Evolutionary conservation across 2,329 filamentous ascomycete species (phyloP), one percentile per base, ranked within the genome.

Genomic region (Xylaria sp.): DNA sequence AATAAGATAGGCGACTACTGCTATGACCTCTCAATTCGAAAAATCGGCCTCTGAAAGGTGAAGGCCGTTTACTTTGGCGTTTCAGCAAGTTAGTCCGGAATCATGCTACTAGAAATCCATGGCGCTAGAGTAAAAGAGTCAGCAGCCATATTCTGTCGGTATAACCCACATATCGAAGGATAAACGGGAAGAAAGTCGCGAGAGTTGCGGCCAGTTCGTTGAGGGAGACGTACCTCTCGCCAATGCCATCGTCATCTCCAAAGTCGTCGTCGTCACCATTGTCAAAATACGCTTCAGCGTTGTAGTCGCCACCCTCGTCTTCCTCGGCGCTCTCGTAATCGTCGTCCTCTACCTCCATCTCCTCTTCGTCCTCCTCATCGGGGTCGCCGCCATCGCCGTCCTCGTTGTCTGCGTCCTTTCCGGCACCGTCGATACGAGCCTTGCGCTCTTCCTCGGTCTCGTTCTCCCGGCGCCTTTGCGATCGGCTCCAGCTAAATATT

Each of bases 251-350:
- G 7, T 83, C 83, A 10, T 83, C 83, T 3, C 81, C 84, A 31
- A 54, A 83, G 59, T 85, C 82, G 27, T 87, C 85, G n/a, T 80
- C 79, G 67, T 86, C 85, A 13, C 85, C 85, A 27, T 83, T 85
- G 66, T 88, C 86, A 73, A 89, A 89, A 77, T 88, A 88, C 10
- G 82, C 81, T 72, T 89, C 87, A 2, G 87, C 87, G 50, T 89
- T 84, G 73, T 89, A 89, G 67, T 89, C 87, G 7, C 87, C 86
- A 1, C 84, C 87, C 55, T 86, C 85, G 65, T 88, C 85, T 62
- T 89, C 87, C 54, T 89, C 80, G 38, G 76, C 78, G 9, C 79
- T 68, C 6, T 70, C 83, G 56, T 86, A 85, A 25, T 86, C 84
- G 31, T 86, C 84, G 29, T 80, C 79, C 47, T 81, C 79, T 5